Base-by-base conservation (phyloP, 495 filamentous ascomycete species). In the Lepraria neglecta region DNA sequence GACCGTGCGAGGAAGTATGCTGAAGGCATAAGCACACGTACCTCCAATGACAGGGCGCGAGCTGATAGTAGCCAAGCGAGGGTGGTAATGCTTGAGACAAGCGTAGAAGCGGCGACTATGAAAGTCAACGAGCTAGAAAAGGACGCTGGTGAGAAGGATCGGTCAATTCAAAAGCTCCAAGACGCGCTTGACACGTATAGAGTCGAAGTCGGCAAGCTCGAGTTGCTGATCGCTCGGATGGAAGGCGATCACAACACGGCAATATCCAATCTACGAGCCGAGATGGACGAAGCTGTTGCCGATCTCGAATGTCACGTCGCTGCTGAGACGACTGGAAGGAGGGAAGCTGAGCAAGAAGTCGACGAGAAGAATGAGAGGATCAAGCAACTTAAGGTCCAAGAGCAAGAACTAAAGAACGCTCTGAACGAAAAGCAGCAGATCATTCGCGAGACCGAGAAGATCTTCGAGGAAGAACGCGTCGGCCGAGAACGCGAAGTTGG, bases 181-280 rank as follows among this genome's bases (percentile, higher is more conserved):
- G 67, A 73, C 30, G 86, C 88, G 0, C 77, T 89, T 0, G 76
- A 82, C 19, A 77, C 77, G 14, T 91, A 91, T 66, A 76, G 79
- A 10, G 71, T 77, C 9, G 90, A 95, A 58, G 76, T 89, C 3
- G 74, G 73, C 19, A 75, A 78, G 51, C 77, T 91, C 0, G 85
- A 91, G 69, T 62, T 68, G 2, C 74, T 90, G 9, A 79, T 91
- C 43, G 75, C 72, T 30, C 70, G 69, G 0, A 71, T 90, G 58
- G 88, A 91, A 64, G 64, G 69, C 12, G 81, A 88, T 31, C 78
- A 84, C 27, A 43, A 67, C 0, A 67, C 62, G 1, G 62, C 65
- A 57, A 75, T 69, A 44, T 66, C 67, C 17, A 62, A 63, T n/a
- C 59, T 72, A 58, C 71, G 67, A 30, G 68, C 64, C 33, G 71